Conservation (phyloP, 371 early-diverging fungal genomes). For the Chytridium lagenaria region DNA sequence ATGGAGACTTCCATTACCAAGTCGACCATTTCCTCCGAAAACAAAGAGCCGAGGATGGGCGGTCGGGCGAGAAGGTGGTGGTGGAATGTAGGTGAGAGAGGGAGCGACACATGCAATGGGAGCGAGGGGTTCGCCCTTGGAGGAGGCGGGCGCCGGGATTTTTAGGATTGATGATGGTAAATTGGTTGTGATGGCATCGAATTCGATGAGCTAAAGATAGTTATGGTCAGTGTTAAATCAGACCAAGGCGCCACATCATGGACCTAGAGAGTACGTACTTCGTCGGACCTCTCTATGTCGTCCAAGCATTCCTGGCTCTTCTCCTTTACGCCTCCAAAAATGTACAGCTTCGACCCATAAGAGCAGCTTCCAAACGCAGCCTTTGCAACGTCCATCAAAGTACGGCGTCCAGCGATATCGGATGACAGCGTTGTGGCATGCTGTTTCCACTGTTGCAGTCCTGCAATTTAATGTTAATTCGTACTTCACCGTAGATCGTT, state of each 20-base stretch:
- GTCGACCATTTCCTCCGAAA: conserved; percentile 2
- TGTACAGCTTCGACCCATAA: conserved; percentile 13
- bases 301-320: not conserved
- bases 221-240: not conserved
- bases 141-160: not conserved
- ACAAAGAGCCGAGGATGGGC: conserved; percentile 13
- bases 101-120: not conserved
- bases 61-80: not conserved
- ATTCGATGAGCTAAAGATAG: conserved; percentile 10
- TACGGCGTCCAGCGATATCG: not conserved
- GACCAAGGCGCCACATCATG: not conserved
- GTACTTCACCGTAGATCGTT: not conserved
- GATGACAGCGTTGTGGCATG: not conserved
- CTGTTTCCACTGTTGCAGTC: conserved; percentile 2
- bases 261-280: not conserved
- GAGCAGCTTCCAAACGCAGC: conserved; percentile 5
- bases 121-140: not conserved
- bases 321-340: conserved; percentile 18
- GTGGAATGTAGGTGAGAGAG: conserved; percentile 15
- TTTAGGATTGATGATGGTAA: conserved; percentile 7
- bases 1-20: not conserved
- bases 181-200: not conserved
- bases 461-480: not conserved
- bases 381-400: not conserved
- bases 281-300: conserved; percentile 6